These are phyloP conservation scores for Aspergillus ustus DNA, from an alignment of 2,329 filamentous ascomycete species.

Conservation along the genomic window DNA sequence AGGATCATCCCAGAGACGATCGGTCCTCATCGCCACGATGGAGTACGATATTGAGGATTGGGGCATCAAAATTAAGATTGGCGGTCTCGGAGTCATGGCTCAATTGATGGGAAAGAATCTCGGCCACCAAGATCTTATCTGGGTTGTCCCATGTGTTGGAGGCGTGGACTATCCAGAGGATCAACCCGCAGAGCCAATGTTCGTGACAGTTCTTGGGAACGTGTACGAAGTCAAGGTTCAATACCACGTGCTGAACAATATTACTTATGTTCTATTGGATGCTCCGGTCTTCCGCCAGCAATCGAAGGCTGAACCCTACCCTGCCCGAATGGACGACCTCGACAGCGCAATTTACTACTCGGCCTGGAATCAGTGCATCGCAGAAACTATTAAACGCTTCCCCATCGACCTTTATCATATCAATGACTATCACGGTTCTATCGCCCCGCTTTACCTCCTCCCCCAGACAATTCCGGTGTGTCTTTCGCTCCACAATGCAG, in stretches of 20 bases:
- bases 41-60: slow-evolving; percentile 75
- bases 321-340: slow-evolving; percentile 70
- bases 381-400: slow-evolving; percentile 66
- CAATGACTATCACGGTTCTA: slow-evolving; percentile 68
- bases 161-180: slow-evolving; percentile 68
- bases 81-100: slow-evolving; percentile 72
- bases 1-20: slow-evolving; percentile 50
- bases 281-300: slow-evolving; percentile 69
- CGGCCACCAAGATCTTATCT: slow-evolving; percentile 67
- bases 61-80: slow-evolving; percentile 73
- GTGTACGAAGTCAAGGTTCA: slow-evolving; percentile 67
- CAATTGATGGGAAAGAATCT: slow-evolving; percentile 71
- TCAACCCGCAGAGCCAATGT: slow-evolving; percentile 63
- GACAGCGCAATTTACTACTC: slow-evolving; percentile 71
- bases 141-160: slow-evolving; percentile 66
- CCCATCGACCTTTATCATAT: slow-evolving; percentile 68
- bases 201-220: slow-evolving; percentile 64
- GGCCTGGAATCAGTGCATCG: slow-evolving; percentile 73
- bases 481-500: slow-evolving; percentile 70
- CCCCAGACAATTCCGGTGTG: slow-evolving; percentile 66
- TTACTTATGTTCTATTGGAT: slow-evolving; percentile 70
- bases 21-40: slow-evolving; percentile 70
- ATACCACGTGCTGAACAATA: slow-evolving; percentile 67
- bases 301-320: slow-evolving; percentile 66
- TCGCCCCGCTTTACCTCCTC: slow-evolving; percentile 68